phyloP scores from a whole-genome alignment of 2,329 filamentous ascomycete species.

The Fusarium sp. region DNA sequence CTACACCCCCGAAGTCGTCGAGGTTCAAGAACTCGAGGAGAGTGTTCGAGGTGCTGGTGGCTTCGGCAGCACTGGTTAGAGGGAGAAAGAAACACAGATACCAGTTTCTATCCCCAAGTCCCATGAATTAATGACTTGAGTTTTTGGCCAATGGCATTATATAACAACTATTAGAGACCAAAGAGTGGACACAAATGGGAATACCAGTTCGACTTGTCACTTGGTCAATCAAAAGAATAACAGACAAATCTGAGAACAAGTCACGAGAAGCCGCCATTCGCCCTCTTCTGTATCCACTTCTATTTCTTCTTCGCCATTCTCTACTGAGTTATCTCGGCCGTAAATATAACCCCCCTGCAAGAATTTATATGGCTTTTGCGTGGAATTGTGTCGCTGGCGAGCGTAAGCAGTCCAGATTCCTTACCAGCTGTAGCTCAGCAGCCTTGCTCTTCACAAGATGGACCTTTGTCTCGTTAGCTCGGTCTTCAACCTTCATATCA shows the following conservation, averaged over 20 bases:
- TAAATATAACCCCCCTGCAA: background rate
- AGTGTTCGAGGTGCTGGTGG: slow-evolving; percentile 91
- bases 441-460: slow-evolving; percentile 82
- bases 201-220: background rate
- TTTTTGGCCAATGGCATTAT: background rate
- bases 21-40: slow-evolving; percentile 88
- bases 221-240: slow-evolving; percentile 2
- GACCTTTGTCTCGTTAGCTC: slow-evolving; percentile 65
- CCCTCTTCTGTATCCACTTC: slow-evolving; percentile 26
- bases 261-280: slow-evolving; percentile 7
- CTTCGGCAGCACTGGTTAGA: slow-evolving; percentile 85
- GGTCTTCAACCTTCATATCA: slow-evolving; percentile 59
- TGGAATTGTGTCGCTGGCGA: slow-evolving; percentile 74
- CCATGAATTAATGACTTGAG: slow-evolving; percentile 32
- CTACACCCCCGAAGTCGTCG: slow-evolving; percentile 90
- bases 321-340: slow-evolving; percentile 1
- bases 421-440: slow-evolving; percentile 87
- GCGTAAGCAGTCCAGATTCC: slow-evolving; percentile 77
- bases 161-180: background rate
- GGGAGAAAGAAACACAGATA: background rate
- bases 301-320: slow-evolving; percentile 30
- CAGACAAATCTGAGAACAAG: background rate
- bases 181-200: background rate
- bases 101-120: slow-evolving; percentile 1
- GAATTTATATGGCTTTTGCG: slow-evolving; percentile 62